Evolutionary conservation across 2,329 filamentous ascomycete genomes (phyloP), one percentile per base, ranked within the genome.

Genomic region (Ampelomyces quisqualis): DNA sequence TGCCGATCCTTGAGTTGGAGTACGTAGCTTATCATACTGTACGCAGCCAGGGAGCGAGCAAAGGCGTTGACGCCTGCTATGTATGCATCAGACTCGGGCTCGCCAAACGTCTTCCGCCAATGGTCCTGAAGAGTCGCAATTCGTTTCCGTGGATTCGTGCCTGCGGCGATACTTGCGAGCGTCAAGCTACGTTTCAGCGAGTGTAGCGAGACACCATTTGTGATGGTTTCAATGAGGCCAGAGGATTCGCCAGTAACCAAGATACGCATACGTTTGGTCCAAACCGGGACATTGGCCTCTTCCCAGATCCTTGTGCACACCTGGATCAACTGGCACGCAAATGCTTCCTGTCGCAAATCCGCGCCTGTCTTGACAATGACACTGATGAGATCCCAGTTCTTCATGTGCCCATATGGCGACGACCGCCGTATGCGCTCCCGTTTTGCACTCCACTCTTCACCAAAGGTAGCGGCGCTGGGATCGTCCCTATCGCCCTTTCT

Each of bases 311-410:
- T 87, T 60, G 86, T 79, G 68, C 88, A 93, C 9, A 90, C 85
- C 42, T 81, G 77, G 53, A 93, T 93, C 30, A 93, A 77, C 69
- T 93, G 88, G 64, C 87, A 91, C 5, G 88, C 88, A 67, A 93
- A 93, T 0, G 88, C 87, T 69, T 93, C 88, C 70, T 93, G 88
- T 35, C 88, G 78, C 47, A 93, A 72, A 68, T 93, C 87, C 2
- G 85, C 85, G 2, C 88, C 87, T 8, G 88, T 93, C 73, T 93
- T 93, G 56, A 93, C 85, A 60, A 93, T 93, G 45, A 93, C 87
- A 61, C 86, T 90, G 48, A 93, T 77, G 17, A 93, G 76, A 59
- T 93, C 88, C 88, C 88, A 93, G 61, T 90, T 91, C 71, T 88
- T 88, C 83, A 90, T 88, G 81, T 86, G 89, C 7, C 88, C 88